phyloP scores from a whole-genome alignment of 345 rosid genomes.

The Populus alba region DNA sequence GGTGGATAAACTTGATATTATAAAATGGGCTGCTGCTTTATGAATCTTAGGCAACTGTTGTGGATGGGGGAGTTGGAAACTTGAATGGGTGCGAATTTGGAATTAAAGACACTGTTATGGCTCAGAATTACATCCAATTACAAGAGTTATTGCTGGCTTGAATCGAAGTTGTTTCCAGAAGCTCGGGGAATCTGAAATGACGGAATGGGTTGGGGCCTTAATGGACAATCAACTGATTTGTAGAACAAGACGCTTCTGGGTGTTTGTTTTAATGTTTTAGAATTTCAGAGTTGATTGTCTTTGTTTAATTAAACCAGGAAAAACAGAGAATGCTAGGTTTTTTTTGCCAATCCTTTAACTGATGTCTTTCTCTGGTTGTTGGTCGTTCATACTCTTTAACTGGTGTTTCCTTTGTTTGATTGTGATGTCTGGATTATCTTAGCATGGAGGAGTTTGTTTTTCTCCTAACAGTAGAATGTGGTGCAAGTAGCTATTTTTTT shows the following conservation, averaged over 20 bases:
- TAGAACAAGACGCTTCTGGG: neutral
- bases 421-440: neutral
- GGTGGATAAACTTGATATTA: neutral
- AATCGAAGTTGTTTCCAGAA: too few species aligned
- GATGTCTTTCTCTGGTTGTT: neutral
- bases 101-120: neutral
- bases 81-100: neutral
- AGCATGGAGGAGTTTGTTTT: neutral
- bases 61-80: neutral
- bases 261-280: neutral
- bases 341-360: neutral
- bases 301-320: neutral
- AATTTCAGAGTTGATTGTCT: neutral
- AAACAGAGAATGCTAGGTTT: neutral
- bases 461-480: neutral
- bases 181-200: neutral
- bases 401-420: neutral
- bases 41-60: neutral
- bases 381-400: neutral
- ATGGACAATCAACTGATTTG: neutral
- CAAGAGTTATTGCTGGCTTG: neutral
- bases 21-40: neutral
- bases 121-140: neutral
- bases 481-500: neutral
- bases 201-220: neutral